These are phyloP conservation scores for Auxenochlorella pyrenoidosa DNA, from an alignment of 139 green algal genomes.

Conservation along the genomic window DNA sequence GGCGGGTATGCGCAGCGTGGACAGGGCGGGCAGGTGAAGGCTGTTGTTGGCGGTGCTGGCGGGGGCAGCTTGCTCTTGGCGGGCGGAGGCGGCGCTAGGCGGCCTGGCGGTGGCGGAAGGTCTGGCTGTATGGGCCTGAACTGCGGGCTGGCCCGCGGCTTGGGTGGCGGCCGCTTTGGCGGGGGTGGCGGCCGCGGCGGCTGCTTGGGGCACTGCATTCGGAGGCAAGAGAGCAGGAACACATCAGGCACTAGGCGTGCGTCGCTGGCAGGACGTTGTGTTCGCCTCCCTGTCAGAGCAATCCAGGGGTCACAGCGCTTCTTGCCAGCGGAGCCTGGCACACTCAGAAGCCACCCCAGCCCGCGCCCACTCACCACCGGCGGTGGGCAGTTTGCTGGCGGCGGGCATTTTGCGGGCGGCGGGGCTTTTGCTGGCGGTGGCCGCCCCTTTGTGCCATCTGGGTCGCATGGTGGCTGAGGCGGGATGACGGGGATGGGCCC, in stretches of 20 bases:
- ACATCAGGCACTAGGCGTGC: too few species aligned
- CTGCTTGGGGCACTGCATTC: conserved; percentile 3
- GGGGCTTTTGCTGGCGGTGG: background rate
- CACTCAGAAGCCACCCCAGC: background rate
- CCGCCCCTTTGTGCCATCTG: too few species aligned
- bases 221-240: background rate
- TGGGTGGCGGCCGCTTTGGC: background rate
- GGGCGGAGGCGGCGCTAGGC: background rate
- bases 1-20: background rate
- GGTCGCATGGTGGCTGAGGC: conserved; percentile 5
- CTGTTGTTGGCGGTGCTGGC: background rate
- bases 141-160: background rate
- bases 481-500: background rate
- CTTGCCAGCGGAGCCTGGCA: too few species aligned
- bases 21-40: background rate
- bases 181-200: background rate
- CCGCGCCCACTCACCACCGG: background rate
- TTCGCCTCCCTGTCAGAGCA: too few species aligned
- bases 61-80: background rate
- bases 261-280: too few species aligned
- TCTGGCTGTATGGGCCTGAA: conserved; percentile 6
- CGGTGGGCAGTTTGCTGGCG: background rate
- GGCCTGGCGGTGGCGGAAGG: background rate
- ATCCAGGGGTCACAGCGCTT: too few species aligned
- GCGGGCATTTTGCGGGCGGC: background rate